A percentile compares a stretch with the other conserved stretches of the same genome.
phyloP scores from a whole-genome alignment of 768 basidiomycete genomes.

The Goffeauzyma gilvescens region DNA sequence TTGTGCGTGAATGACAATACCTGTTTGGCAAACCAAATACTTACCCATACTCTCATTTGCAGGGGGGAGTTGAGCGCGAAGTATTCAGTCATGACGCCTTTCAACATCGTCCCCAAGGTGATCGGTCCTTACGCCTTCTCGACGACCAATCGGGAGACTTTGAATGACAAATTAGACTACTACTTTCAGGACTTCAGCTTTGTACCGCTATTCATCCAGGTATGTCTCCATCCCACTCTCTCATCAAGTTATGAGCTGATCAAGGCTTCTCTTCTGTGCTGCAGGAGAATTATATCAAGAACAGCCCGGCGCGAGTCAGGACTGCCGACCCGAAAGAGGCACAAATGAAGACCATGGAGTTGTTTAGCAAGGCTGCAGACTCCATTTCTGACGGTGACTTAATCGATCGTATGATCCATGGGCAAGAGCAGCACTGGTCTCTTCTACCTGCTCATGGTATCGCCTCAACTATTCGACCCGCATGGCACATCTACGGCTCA shows the following conservation, averaged over 20 bases:
- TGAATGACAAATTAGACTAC: conserved; percentile 80
- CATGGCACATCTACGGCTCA: conserved; percentile 59
- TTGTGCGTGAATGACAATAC: conserved; percentile 41
- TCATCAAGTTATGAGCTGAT: neutral
- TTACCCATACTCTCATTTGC: neutral
- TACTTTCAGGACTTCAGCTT: conserved; percentile 95
- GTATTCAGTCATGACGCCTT: conserved; percentile 73
- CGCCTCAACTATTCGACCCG: conserved; percentile 71
- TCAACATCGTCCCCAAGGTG: conserved; percentile 73
- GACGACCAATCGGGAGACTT: conserved; percentile 53
- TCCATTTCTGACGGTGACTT: conserved; percentile 89
- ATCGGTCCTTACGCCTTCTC: conserved; percentile 84
- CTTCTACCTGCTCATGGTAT: conserved; percentile 87
- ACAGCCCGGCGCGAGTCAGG: conserved; percentile 46
- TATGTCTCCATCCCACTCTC: conserved; percentile 25
- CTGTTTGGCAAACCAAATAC: neutral
- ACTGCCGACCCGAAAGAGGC: conserved; percentile 45
- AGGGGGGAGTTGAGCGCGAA: conserved; percentile 84
- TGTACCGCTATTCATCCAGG: conserved; percentile 87
- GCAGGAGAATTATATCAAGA: conserved; percentile 87
- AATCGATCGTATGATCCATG: conserved; percentile 80
- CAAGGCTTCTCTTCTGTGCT: conserved; percentile 1
- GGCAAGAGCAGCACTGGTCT: conserved; percentile 92
- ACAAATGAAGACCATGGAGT: conserved; percentile 49
- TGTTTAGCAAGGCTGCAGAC: conserved; percentile 74